Evolutionary conservation across 768 basidiomycete genomes (phyloP), one percentile per base, ranked within the genome.

Genomic region (Tephrocybe sp.): DNA sequence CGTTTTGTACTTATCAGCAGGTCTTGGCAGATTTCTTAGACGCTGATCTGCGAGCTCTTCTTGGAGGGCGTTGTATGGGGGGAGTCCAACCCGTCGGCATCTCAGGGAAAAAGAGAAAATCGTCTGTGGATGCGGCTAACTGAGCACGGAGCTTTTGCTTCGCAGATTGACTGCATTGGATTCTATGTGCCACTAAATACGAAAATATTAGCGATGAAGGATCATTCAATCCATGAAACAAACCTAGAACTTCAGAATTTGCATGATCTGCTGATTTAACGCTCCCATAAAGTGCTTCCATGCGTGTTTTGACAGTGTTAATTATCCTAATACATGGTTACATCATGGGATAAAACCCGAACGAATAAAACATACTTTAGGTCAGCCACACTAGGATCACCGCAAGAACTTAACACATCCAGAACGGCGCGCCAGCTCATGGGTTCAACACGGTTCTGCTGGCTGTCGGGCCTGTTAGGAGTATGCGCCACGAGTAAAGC

Each of bases 401-500:
- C 76, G 56, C 68, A 68, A 11, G 74, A 67, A 34, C 71, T 71
- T 10, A 81, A 67, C 3, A 79, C 68, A 24, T 78, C 74, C 16
- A 89, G 64, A n/a, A 89, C 77, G 42, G 71, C 69, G 46, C 78
- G 73, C 87, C 88, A 90, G 27, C 71, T 71, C 44, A 88, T 69
- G 4, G 83, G 79, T 42, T 72, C 73, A 7, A 83, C 67, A 10
- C 88, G 77, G 57, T 84, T 80, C 56, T 86, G 85, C 74, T 83
- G 74, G 52, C 81, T 82, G 24, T 77, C 73, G 18, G 78, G 69
- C 2, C 77, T 75, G 1, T 71, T 62, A 8, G 83, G 84, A 0
- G 77, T 75, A 50, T 84, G 79, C 16, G 73, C 70, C 6, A 78
- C 78, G 33, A 89, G 62, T 19, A 77, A 60, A 38, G 75, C 75